phyloP scores from a whole-genome alignment of 2,329 filamentous ascomycete genomes.

The Ophidiomyces ophidiicola region DNA sequence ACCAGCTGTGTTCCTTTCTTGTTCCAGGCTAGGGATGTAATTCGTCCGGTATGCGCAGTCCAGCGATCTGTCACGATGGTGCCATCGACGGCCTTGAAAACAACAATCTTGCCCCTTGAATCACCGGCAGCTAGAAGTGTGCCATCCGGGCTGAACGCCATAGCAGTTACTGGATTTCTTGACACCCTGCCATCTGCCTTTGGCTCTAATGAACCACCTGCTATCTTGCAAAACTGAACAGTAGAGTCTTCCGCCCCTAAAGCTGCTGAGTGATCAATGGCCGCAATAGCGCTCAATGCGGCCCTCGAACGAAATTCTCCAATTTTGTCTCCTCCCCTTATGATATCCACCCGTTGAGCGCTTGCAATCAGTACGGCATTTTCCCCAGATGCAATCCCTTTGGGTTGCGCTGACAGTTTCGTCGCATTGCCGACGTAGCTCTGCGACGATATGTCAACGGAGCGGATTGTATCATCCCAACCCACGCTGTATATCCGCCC shows the following conservation, averaged over 20 bases:
- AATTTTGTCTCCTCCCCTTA: slow-evolving; percentile 46
- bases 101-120: slow-evolving; percentile 73
- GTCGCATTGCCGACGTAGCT: slow-evolving; percentile 59
- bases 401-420: slow-evolving; percentile 68
- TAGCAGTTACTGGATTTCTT: slow-evolving; percentile 58
- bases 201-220: slow-evolving; percentile 45
- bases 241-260: slow-evolving; percentile 64
- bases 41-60: slow-evolving; percentile 57
- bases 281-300: slow-evolving; percentile 59
- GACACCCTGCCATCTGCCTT: slow-evolving; percentile 52
- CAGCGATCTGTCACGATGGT: slow-evolving; percentile 68
- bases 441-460: slow-evolving; percentile 59
- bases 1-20: slow-evolving; percentile 62
- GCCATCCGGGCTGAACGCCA: slow-evolving; percentile 76
- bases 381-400: slow-evolving; percentile 50
- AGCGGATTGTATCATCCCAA: slow-evolving; percentile 86
- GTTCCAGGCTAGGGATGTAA: slow-evolving; percentile 66
- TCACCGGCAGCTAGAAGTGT: slow-evolving; percentile 70
- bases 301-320: slow-evolving; percentile 51
- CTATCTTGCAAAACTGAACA: slow-evolving; percentile 60
- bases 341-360: slow-evolving; percentile 46
- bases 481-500: slow-evolving; percentile 69
- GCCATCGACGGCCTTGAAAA: slow-evolving; percentile 57
- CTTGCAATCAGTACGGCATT: slow-evolving; percentile 48
- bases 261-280: slow-evolving; percentile 55